Evolutionary conservation across 2,329 filamentous ascomycete species (phyloP).

Genomic region (Fusarium pseudoanthophilum): DNA sequence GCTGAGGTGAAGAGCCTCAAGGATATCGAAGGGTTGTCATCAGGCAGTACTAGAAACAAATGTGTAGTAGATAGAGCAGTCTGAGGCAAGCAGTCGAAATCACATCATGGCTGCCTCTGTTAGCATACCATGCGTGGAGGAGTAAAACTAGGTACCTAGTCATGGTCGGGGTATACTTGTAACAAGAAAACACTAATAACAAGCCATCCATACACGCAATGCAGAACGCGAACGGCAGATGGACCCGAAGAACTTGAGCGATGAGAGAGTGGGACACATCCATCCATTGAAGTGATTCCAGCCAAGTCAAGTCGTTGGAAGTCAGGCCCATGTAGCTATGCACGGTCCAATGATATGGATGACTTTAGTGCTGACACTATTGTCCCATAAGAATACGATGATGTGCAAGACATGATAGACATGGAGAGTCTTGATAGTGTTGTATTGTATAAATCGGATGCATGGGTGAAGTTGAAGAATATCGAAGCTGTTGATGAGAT

Average conservation of each 20-base stretch:
- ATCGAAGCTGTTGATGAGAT: constrained; percentile 11
- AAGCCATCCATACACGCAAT: neutral
- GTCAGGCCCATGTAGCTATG: neutral
- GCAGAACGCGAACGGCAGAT: constrained; percentile 12
- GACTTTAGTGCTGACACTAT: neutral
- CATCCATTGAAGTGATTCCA: constrained; percentile 7
- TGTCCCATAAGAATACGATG: neutral
- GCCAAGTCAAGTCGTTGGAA: neutral
- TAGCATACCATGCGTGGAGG: neutral
- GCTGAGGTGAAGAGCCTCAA: neutral
- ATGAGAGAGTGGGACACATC: constrained; percentile 25
- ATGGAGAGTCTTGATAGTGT: neutral
- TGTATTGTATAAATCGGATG: neutral
- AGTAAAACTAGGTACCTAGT: neutral
- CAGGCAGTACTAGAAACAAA: neutral
- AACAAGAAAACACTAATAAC: neutral
- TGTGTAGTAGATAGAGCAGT: neutral
- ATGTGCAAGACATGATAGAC: neutral
- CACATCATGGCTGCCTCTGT: neutral
- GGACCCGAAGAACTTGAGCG: constrained; percentile 2
- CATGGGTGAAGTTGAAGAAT: constrained; percentile 33
- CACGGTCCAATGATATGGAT: neutral
- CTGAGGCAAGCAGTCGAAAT: neutral
- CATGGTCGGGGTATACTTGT: neutral
- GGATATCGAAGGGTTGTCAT: neutral